Percentiles rank a stretch among this genome's conserved stretches.
These are phyloP conservation scores for Vaccinium myrtillus DNA, from an alignment of 148 eudicot species.

Conservation along the genomic window DNA sequence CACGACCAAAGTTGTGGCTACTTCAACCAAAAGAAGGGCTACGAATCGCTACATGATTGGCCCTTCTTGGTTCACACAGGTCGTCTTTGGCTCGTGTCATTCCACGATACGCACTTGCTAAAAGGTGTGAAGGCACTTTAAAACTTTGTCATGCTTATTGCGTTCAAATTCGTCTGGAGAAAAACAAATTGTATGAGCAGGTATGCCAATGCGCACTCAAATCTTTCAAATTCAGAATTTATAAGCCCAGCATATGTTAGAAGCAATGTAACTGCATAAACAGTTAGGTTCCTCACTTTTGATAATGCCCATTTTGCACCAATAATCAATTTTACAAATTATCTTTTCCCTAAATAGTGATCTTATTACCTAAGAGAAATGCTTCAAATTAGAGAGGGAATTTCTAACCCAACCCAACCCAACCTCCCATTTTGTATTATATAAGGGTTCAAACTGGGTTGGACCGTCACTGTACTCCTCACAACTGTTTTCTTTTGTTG, in stretches of 20 bases:
- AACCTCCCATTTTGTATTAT: no score
- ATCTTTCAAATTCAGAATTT: background rate
- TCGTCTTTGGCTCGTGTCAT: no score
- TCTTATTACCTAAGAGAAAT: background rate
- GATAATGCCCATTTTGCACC: background rate
- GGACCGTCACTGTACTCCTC: no score
- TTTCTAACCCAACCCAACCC: no score
- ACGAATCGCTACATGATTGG: no score
- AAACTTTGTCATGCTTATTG: background rate
- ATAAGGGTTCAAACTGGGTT: no score
- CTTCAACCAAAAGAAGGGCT: no score
- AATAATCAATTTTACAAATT: background rate
- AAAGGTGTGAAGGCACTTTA: background rate
- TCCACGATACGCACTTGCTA: background rate
- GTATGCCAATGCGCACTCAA: background rate
- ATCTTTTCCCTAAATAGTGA: background rate
- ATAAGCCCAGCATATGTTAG: background rate
- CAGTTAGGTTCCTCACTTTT: background rate
- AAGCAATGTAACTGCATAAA: background rate
- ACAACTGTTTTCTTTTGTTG: no score
- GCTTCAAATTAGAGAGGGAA: background rate
- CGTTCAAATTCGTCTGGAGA: background rate
- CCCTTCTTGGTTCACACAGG: no score
- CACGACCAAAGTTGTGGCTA: no score
- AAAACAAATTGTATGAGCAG: background rate